Evolutionary conservation across 2,329 filamentous ascomycete genomes (phyloP).

Genomic region (Apiospora rasikravindrae): DNA sequence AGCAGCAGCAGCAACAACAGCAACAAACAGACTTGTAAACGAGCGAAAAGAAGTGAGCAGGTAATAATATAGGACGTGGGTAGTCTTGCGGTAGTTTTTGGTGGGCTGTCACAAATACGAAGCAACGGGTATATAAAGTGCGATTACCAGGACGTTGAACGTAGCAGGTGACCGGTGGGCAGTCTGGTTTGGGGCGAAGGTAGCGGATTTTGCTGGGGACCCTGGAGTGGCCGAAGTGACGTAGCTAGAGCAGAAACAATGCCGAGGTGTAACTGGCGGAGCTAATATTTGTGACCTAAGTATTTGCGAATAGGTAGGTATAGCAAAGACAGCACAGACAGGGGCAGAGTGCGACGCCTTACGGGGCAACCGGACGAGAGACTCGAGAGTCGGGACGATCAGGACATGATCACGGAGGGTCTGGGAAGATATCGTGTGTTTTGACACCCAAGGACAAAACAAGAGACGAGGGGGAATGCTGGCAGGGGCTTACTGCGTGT

Average conservation of each 20-base stretch:
- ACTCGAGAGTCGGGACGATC: background rate
- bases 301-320: background rate
- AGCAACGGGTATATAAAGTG: conserved; percentile 1
- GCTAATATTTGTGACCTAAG: background rate
- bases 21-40: background rate
- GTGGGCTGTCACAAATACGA: conserved; percentile 10
- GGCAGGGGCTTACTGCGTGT: background rate
- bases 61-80: background rate
- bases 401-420: background rate
- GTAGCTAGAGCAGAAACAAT: conserved; percentile 16
- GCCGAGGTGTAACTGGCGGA: conserved; percentile 16
- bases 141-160: conserved; percentile 1
- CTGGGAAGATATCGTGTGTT: conserved; percentile 3
- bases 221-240: conserved; percentile 11
- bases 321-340: conserved; percentile 8
- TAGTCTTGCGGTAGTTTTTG: background rate
- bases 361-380: background rate
- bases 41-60: conserved; percentile 4
- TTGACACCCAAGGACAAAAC: background rate
- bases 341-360: background rate
- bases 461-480: conserved; percentile 11
- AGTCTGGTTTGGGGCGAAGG: background rate
- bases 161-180: conserved; percentile 12
- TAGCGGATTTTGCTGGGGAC: conserved; percentile 14
- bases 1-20: background rate